Conservation (phyloP, 768 basidiomycete species). For the Tulasnella sp. region DNA sequence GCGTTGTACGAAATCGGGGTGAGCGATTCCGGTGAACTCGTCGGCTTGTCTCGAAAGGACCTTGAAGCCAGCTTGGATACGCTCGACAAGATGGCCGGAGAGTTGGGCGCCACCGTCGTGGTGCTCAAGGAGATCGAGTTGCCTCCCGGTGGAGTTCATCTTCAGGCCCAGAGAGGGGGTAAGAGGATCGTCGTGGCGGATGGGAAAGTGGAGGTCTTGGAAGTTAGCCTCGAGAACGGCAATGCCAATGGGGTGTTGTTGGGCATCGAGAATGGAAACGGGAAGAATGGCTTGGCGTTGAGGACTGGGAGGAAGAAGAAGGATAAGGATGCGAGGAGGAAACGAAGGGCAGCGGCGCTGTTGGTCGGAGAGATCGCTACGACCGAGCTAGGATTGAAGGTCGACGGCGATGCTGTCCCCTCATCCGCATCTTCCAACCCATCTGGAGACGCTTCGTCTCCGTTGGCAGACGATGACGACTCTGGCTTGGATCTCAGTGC, state of each 20-base stretch:
- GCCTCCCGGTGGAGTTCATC: slow-evolving; percentile 39
- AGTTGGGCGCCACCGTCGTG: slow-evolving; percentile 90
- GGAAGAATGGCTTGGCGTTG: neutral
- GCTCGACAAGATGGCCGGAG: slow-evolving; percentile 90
- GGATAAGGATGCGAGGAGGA: slow-evolving; percentile 27
- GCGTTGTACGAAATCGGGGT: slow-evolving; percentile 83
- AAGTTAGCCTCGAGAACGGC: neutral
- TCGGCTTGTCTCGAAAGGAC: slow-evolving; percentile 74
- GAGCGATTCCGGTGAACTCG: slow-evolving; percentile 82
- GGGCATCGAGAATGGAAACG: neutral
- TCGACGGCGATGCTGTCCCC: neutral
- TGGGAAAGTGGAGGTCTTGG: slow-evolving; percentile 11
- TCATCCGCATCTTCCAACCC: neutral
- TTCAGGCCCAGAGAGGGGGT: neutral
- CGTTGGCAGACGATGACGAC: slow-evolving; percentile 9
- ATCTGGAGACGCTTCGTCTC: neutral
- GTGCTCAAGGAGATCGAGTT: slow-evolving; percentile 89
- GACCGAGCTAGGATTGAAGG: neutral
- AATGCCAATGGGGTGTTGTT: neutral
- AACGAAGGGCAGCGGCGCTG: slow-evolving; percentile 19
- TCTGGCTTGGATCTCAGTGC: neutral
- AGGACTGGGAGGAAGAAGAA: slow-evolving; percentile 20
- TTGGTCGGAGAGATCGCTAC: slow-evolving; percentile 5
- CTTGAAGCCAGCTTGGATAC: slow-evolving; percentile 83
- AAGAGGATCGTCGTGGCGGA: slow-evolving; percentile 18